phyloP scores from a whole-genome alignment of 768 basidiomycete genomes.

The Pholiota molesta region DNA sequence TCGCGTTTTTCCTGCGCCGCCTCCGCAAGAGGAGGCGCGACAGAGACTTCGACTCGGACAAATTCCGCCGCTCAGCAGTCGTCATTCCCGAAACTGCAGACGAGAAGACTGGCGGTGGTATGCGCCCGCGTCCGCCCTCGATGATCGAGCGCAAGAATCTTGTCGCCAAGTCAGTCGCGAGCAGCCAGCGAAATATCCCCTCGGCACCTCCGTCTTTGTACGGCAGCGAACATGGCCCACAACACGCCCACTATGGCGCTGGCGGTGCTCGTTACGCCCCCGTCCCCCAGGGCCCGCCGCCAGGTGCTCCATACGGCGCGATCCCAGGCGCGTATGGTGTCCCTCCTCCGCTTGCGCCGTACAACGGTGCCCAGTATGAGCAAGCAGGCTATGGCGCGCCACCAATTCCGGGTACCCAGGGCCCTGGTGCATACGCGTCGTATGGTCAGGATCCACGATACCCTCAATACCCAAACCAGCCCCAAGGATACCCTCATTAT shows the following conservation, averaged over 20 bases:
- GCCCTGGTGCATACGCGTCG: constrained; percentile 24
- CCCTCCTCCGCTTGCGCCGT: constrained; percentile 18
- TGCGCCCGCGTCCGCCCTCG: constrained; percentile 31
- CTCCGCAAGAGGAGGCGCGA: constrained; percentile 36
- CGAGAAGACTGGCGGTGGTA: constrained; percentile 16
- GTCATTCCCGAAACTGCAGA: constrained; percentile 33
- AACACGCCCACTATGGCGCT: constrained; percentile 11
- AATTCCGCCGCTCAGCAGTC: constrained; percentile 55
- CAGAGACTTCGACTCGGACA: constrained; percentile 48
- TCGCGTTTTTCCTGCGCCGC: constrained; percentile 37
- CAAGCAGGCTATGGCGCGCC: constrained; percentile 26
- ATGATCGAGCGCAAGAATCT: constrained; percentile 33
- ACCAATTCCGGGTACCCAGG: constrained; percentile 25
- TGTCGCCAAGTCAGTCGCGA: constrained; percentile 15
- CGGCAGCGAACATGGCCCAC: constrained; percentile 15
- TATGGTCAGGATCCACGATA: constrained; percentile 20
- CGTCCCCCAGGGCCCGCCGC: constrained; percentile 13
- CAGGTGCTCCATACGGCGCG: constrained; percentile 10
- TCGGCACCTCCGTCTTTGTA: constrained; percentile 18
- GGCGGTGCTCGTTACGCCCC: constrained; percentile 15
- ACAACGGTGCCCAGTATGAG: constrained; percentile 22
- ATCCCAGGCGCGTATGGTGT: constrained; percentile 19
- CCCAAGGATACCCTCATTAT: constrained; percentile 19
- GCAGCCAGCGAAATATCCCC: constrained; percentile 1
- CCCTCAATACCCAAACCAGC: constrained; percentile 19